Evolutionary conservation across 331 rosid genomes (phyloP).

Genomic region (Ulmus americana): DNA sequence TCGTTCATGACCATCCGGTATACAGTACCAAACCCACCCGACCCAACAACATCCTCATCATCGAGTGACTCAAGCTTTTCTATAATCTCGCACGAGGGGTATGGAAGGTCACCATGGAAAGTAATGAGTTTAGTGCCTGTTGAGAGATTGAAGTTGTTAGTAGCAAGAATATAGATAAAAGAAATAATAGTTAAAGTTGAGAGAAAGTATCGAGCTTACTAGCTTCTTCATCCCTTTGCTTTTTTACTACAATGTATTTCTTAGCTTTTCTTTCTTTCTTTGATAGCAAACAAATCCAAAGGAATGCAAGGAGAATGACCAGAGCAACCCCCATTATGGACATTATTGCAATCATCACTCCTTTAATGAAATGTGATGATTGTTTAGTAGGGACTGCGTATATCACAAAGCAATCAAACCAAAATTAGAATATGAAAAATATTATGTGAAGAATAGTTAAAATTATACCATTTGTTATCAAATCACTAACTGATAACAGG

Average conservation of each 20-base stretch:
- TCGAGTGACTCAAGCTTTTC: slow-evolving; percentile 84
- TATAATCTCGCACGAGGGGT: slow-evolving; percentile 73
- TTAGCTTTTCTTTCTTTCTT: slow-evolving; percentile 72
- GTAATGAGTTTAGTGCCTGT: slow-evolving; percentile 90
- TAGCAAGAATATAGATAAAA: background rate
- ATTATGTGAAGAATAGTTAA: background rate
- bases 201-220: slow-evolving; percentile 39
- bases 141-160: background rate
- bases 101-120: slow-evolving; percentile 85
- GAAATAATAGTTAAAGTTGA: background rate
- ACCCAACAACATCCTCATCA: slow-evolving; percentile 70
- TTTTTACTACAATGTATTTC: slow-evolving; percentile 64
- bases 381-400: slow-evolving; percentile 65
- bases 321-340: slow-evolving; percentile 54
- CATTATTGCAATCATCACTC: slow-evolving; percentile 70
- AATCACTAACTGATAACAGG: slow-evolving; percentile 5
- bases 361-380: slow-evolving; percentile 66
- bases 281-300: slow-evolving; percentile 56
- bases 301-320: slow-evolving; percentile 46
- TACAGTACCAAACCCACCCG: slow-evolving; percentile 92
- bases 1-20: slow-evolving; percentile 94
- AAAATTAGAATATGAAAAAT: slow-evolving; percentile 9
- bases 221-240: slow-evolving; percentile 59
- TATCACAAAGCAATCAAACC: background rate
- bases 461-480: background rate